These are phyloP conservation scores for Collybiopsis luxurians DNA, from an alignment of 768 basidiomycete species.

Conservation along the genomic window DNA sequence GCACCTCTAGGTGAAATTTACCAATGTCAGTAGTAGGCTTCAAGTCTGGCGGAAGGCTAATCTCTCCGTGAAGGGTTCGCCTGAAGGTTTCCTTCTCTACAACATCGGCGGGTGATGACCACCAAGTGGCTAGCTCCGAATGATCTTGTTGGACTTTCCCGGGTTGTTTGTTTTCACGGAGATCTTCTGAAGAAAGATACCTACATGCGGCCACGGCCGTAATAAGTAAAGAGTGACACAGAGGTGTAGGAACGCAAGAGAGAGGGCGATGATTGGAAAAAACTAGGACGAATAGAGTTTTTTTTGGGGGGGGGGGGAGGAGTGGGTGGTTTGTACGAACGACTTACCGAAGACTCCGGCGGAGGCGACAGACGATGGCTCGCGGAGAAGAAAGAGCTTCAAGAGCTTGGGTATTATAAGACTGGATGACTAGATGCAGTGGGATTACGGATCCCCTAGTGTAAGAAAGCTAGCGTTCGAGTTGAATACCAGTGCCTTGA, in stretches of 20 bases:
- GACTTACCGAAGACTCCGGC: slow-evolving; percentile 1
- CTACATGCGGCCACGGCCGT: no score
- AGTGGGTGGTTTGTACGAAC: neutral
- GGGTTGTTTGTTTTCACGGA: neutral
- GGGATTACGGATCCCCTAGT: slow-evolving; percentile 15
- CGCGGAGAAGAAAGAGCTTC: slow-evolving; percentile 10
- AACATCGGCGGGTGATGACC: slow-evolving; percentile 14
- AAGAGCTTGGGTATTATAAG: slow-evolving; percentile 7
- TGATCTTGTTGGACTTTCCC: slow-evolving; percentile 14
- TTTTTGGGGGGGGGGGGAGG: neutral
- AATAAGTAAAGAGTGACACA: no score
- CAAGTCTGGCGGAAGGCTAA: slow-evolving; percentile 4
- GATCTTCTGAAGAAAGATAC: neutral
- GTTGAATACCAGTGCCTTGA: neutral
- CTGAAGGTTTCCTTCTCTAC: neutral
- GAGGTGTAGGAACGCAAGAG: no score
- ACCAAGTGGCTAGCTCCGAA: slow-evolving; percentile 32
- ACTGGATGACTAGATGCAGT: slow-evolving; percentile 4
- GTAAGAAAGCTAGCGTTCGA: slow-evolving; percentile 9
- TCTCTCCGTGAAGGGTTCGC: slow-evolving; percentile 7
- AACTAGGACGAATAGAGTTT: no score
- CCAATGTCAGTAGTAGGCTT: slow-evolving; percentile 7
- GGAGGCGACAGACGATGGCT: slow-evolving; percentile 5
- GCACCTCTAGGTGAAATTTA: slow-evolving; percentile 6
- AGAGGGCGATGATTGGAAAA: no score